A percentile compares a stretch with the other conserved stretches of the same genome.
Conservation (phyloP, 768 basidiomycete genomes). For the Amanita polypyramis region DNA sequence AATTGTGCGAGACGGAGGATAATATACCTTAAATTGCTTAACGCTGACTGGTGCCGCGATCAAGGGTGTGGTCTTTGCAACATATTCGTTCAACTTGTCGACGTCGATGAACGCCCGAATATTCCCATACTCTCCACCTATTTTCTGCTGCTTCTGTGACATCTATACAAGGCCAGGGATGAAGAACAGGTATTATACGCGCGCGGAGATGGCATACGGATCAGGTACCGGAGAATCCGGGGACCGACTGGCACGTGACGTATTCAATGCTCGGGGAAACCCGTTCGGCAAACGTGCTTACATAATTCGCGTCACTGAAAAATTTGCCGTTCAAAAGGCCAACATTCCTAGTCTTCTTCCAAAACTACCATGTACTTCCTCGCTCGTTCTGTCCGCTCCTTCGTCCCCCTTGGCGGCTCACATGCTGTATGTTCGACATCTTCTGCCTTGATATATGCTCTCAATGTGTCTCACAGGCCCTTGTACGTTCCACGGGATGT, state of each 20-base stretch:
- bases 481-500: conserved; percentile 66
- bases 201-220: too few relatives aligned
- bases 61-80: conserved; percentile 40
- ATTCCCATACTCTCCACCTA: conserved; percentile 70
- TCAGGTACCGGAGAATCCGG: background rate
- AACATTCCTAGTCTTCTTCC: conserved; percentile 26
- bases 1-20: background rate
- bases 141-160: conserved; percentile 26
- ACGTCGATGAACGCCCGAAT: conserved; percentile 63
- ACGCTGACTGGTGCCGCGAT: conserved; percentile 61
- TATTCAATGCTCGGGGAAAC: conserved; percentile 20
- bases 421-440: conserved; percentile 40
- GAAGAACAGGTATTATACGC: too few relatives aligned
- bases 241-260: conserved; percentile 12
- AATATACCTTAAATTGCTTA: conserved; percentile 85
- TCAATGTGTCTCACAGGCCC: conserved; percentile 29
- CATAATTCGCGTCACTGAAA: conserved; percentile 32
- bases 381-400: conserved; percentile 52
- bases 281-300: conserved; percentile 25
- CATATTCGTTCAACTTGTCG: conserved; percentile 52
- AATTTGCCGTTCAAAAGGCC: conserved; percentile 20
- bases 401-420: conserved; percentile 46
- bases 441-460: conserved; percentile 9
- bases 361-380: conserved; percentile 62
- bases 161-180: too few relatives aligned